Conservation (phyloP, 768 basidiomycete genomes). For the Suillus luteus region DNA sequence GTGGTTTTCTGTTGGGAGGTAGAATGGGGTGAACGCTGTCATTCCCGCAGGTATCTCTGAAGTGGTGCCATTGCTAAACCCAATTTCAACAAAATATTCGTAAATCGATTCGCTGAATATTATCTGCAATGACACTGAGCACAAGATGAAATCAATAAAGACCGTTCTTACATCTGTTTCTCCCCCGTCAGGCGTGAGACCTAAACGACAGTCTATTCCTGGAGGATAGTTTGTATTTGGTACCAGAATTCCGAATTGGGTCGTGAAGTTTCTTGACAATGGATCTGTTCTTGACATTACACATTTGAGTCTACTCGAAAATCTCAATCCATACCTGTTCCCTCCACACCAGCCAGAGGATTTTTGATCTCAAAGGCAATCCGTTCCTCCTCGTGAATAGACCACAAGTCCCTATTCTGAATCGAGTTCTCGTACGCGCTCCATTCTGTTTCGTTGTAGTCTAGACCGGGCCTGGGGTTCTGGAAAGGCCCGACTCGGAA, state of each 20-base stretch:
- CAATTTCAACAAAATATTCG: constrained; percentile 21
- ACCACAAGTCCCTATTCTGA: constrained; percentile 19
- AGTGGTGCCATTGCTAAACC: constrained; percentile 20
- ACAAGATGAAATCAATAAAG: not conserved
- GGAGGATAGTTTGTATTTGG: constrained; percentile 27
- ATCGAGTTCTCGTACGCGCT: not conserved
- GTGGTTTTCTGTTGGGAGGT: not conserved
- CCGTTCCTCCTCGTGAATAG: constrained; percentile 22
- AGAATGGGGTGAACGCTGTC: constrained; percentile 6
- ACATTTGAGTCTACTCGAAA: constrained; percentile 8
- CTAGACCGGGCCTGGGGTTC: too few relatives aligned
- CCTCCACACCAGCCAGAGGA: not conserved
- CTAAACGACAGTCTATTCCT: constrained; percentile 12
- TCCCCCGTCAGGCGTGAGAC: not conserved
- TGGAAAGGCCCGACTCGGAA: too few relatives aligned
- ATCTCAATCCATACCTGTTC: not conserved
- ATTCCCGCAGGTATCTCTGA: constrained; percentile 16
- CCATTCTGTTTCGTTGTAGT: not conserved
- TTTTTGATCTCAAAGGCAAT: constrained; percentile 20
- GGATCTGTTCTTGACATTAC: not conserved
- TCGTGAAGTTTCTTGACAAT: not conserved
- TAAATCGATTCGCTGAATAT: constrained; percentile 16
- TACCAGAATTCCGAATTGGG: constrained; percentile 18
- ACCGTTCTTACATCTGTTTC: not conserved
- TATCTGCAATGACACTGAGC: not conserved